Evolutionary conservation across 2,329 filamentous ascomycete genomes (phyloP), one percentile per base, ranked within the genome.

Genomic region (Fusarium sp.): DNA sequence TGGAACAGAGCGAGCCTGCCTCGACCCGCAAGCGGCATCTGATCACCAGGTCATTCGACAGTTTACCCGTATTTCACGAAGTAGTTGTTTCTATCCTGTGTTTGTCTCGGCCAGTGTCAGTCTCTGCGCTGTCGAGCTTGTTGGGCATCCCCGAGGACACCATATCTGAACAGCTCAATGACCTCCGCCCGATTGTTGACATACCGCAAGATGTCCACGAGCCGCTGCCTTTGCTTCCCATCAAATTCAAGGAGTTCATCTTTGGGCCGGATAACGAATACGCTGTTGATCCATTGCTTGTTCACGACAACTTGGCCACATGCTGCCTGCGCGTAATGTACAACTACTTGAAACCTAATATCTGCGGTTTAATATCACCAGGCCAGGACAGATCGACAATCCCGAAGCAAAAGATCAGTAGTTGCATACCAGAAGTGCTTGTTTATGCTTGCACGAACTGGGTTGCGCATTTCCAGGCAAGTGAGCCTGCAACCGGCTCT

Each of bases 361-460:
- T 53, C 21, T 53, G 49, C n/a, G 34, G 25, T 0, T 11, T 42
- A 12, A 8, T 3, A 7, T 28, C 13, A 2, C 14, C 49, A 9
- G 49, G 49, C 5, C 23, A 23, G 23, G 18, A 41, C 21, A 9
- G 16, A 41, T 53, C 49, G 10, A 34, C 7, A 13, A 13, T 30
- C 6, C 7, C 32, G 4, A 6, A 2, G 8, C 13, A 53, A 0
- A 8, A 18, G 2, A 21, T 53, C 12, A 27, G 13, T 1, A 16
- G 9, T 2, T 20, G 5, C 11, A 42, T 53, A 14, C 9, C 32
- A 1, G 23, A 53, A 10, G 14, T 4, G 7, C 21, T 53, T n/a
- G 3, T 5, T 7, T 28, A 41, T 28, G 18, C 49, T 16, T 53
- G 49, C 4, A 27, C 16, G 0, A 41, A 41, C 18, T 53, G 49